These are phyloP conservation scores for Lignosus rhinocerotis DNA, from an alignment of 1,284 basidiomycete genomes.

Conservation along the genomic window DNA sequence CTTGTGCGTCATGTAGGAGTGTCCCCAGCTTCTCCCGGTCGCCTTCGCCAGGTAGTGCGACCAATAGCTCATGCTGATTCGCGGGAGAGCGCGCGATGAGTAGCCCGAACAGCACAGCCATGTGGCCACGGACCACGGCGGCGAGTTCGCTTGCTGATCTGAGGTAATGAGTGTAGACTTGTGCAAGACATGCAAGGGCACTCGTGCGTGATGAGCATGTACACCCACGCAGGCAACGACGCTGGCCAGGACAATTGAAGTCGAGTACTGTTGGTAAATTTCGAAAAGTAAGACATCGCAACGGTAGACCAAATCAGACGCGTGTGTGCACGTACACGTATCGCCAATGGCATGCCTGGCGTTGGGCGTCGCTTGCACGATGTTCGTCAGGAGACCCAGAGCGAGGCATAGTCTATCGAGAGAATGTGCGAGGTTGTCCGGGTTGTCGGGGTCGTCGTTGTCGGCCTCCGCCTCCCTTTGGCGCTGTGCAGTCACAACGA, in stretches of 20 bases:
- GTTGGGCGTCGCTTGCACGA: conserved; percentile 58
- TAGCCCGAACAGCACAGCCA: conserved; percentile 72
- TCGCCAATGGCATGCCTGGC: conserved; percentile 46
- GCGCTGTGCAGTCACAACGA: conserved; percentile 41
- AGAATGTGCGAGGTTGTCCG: conserved; percentile 36
- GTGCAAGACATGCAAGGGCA: conserved; percentile 47
- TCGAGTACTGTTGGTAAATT: conserved; percentile 41
- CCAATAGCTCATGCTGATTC: conserved; percentile 50
- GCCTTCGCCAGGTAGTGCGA: conserved; percentile 39
- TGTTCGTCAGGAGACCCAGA: conserved; percentile 70
- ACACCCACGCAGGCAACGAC: conserved; percentile 50
- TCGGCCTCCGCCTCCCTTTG: conserved; percentile 23
- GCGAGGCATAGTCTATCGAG: conserved; percentile 70
- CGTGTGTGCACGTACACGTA: conserved; percentile 42
- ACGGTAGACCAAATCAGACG: neutral
- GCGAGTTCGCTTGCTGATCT: conserved; percentile 33
- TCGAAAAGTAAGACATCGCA: neutral
- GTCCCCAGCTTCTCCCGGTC: conserved; percentile 41
- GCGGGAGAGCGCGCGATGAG: conserved; percentile 49
- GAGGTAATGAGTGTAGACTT: conserved; percentile 41
- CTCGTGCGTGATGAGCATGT: conserved; percentile 44
- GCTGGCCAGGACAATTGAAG: conserved; percentile 47
- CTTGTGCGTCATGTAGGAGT: conserved; percentile 54
- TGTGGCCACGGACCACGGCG: conserved; percentile 60
- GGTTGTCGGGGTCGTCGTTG: conserved; percentile 21